Evolutionary conservation across 1,284 basidiomycete genomes (phyloP).

Genomic region (Boletellus sp.): DNA sequence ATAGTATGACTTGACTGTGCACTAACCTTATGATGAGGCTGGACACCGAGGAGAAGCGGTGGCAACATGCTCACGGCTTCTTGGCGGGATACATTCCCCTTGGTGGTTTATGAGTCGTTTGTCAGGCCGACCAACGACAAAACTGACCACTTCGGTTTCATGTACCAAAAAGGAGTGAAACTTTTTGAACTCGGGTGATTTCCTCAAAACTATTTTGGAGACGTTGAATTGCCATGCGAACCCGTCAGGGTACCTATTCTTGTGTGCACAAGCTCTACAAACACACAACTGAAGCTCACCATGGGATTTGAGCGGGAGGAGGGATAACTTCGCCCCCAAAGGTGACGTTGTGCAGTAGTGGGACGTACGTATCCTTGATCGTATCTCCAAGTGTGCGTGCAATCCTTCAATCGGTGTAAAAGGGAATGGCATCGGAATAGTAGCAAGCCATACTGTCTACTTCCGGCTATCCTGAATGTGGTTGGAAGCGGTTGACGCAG

Average conservation of each 20-base stretch:
- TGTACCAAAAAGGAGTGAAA: conserved; percentile 98
- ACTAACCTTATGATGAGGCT: conserved; percentile 80
- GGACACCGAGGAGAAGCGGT: conserved; percentile 91
- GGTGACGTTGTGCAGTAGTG: conserved; percentile 68
- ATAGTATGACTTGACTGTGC: neutral
- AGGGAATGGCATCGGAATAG: neutral
- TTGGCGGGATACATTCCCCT: conserved; percentile 96
- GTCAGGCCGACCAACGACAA: neutral
- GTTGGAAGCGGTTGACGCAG: conserved; percentile 82
- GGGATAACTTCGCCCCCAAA: conserved; percentile 77
- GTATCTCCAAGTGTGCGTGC: conserved; percentile 24
- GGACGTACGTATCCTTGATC: conserved; percentile 67
- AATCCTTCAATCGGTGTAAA: conserved; percentile 19
- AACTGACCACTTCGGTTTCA: conserved; percentile 90
- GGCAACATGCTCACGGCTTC: conserved; percentile 99
- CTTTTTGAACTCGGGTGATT: conserved; percentile 90
- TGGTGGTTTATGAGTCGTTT: conserved; percentile 2
- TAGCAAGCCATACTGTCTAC: conserved; percentile 61
- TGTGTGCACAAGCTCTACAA: neutral
- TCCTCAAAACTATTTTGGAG: conserved; percentile 86
- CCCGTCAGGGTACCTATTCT: conserved; percentile 82
- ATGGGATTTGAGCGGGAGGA: conserved; percentile 83
- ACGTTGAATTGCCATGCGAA: conserved; percentile 97
- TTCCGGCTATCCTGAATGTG: conserved; percentile 91
- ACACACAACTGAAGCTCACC: conserved; percentile 46